Evolutionary conservation across 1,284 basidiomycete species (phyloP).

Genomic region (Rhodotorula sp.): DNA sequence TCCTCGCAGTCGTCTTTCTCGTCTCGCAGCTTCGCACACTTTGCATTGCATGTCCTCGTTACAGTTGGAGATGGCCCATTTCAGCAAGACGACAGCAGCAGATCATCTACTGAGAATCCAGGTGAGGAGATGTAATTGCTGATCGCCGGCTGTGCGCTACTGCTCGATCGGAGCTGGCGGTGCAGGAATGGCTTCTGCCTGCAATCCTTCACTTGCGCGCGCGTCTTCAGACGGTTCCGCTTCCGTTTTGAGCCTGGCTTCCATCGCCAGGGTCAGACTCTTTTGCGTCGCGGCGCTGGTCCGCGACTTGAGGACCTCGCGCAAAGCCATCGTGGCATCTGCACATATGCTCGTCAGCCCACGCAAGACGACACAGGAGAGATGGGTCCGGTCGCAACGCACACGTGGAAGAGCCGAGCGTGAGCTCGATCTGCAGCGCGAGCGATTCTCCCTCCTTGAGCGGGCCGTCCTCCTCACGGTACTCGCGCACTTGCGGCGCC

Average conservation of each 20-base stretch:
- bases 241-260: conserved; percentile 55
- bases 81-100: too few relatives aligned
- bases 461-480: conserved; percentile 16
- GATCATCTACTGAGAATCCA: too few relatives aligned
- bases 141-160: too few relatives aligned
- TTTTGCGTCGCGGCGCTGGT: conserved; percentile 85
- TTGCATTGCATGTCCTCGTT: too few relatives aligned
- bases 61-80: too few relatives aligned
- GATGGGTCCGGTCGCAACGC: background rate
- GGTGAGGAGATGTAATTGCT: too few relatives aligned
- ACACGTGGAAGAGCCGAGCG: conserved; percentile 81
- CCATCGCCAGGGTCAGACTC: conserved; percentile 70
- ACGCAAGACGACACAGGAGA: background rate
- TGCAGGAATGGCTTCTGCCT: too few relatives aligned
- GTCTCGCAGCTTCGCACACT: too few relatives aligned
- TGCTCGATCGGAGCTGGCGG: too few relatives aligned
- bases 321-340: conserved; percentile 84
- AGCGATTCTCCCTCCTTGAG: conserved; percentile 58
- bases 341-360: background rate
- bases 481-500: conserved; percentile 52
- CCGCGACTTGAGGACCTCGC: conserved; percentile 67
- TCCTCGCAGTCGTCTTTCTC: too few relatives aligned
- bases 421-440: conserved; percentile 76
- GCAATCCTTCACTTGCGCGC: background rate
- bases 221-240: background rate